phyloP scores from a whole-genome alignment of 768 basidiomycete species.

The Lyophyllum decastes region DNA sequence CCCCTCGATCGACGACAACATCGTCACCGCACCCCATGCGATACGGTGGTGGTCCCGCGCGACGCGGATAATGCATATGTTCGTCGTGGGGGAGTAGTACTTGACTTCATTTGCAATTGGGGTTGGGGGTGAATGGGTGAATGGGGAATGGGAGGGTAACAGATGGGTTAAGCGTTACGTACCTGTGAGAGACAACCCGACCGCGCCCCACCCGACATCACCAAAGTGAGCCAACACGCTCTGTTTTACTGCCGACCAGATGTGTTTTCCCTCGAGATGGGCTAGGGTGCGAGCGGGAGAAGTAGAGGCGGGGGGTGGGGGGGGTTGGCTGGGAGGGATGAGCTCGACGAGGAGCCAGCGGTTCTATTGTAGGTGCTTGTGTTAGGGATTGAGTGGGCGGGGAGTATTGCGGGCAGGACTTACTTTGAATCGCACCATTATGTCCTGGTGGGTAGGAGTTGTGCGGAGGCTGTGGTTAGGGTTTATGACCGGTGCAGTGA shows the following conservation, averaged over 20 bases:
- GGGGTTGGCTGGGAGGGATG: constrained; percentile 42
- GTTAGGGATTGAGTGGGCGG: no score
- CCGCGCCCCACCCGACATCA: constrained; percentile 83
- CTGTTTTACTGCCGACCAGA: constrained; percentile 71
- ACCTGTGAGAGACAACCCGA: constrained; percentile 74
- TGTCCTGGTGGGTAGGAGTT: neutral
- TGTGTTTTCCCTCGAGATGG: constrained; percentile 61
- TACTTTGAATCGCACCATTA: constrained; percentile 26
- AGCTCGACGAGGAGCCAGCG: constrained; percentile 90
- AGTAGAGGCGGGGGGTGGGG: constrained; percentile 13
- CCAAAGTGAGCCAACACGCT: constrained; percentile 76
- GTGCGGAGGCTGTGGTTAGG: no score
- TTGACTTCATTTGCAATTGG: constrained; percentile 59
- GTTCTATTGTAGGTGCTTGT: constrained; percentile 48
- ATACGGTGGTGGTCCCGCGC: constrained; percentile 78
- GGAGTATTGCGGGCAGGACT: no score
- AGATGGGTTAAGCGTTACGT: constrained; percentile 22
- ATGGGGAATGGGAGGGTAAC: neutral
- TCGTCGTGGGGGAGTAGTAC: constrained; percentile 84
- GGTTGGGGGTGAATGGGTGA: no score
- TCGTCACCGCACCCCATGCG: constrained; percentile 78
- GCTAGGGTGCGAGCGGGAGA: no score
- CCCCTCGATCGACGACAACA: constrained; percentile 65
- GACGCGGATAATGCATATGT: constrained; percentile 84
- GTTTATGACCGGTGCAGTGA: no score